phyloP scores from a whole-genome alignment of 495 filamentous ascomycete genomes.

The Trichodelitschia bisporula region DNA sequence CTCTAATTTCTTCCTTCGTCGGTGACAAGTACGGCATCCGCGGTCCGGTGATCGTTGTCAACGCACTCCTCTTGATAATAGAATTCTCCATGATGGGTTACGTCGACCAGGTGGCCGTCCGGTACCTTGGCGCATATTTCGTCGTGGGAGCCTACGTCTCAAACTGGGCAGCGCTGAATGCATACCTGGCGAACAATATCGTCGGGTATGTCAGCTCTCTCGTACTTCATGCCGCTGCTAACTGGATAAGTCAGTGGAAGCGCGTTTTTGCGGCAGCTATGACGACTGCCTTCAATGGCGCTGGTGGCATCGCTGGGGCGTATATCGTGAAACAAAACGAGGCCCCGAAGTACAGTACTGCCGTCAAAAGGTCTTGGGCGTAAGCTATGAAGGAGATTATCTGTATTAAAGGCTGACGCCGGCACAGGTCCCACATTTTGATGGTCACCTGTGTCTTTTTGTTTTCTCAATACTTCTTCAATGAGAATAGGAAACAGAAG shows the following conservation, averaged over 20 bases:
- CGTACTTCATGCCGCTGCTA: slow-evolving; percentile 3
- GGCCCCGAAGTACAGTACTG: slow-evolving; percentile 42
- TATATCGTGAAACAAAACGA: slow-evolving; percentile 46
- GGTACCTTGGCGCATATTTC: slow-evolving; percentile 51
- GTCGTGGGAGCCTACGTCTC: slow-evolving; percentile 56
- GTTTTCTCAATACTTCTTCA: slow-evolving; percentile 38
- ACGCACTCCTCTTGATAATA: slow-evolving; percentile 40
- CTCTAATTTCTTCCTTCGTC: slow-evolving; percentile 39
- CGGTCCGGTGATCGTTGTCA: slow-evolving; percentile 49
- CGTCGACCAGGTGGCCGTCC: slow-evolving; percentile 35
- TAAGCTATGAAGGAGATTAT: no score
- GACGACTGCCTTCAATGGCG: slow-evolving; percentile 44
- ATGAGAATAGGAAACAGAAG: slow-evolving; percentile 29
- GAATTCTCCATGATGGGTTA: slow-evolving; percentile 58
- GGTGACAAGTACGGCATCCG: slow-evolving; percentile 40
- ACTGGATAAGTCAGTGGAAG: slow-evolving; percentile 37
- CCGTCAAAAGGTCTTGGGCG: slow-evolving; percentile 52
- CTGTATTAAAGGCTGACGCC: no score
- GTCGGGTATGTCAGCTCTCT: slow-evolving; percentile 16
- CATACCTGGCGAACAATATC: slow-evolving; percentile 50
- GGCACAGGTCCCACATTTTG: slow-evolving; percentile 31
- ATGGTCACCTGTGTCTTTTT: slow-evolving; percentile 34
- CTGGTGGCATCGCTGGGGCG: slow-evolving; percentile 52
- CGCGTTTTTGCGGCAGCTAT: slow-evolving; percentile 43
- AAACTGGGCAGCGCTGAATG: slow-evolving; percentile 58